Evolutionary conservation across 2,329 filamentous ascomycete genomes (phyloP).

Genomic region (Ophiocordyceps sinensis): DNA sequence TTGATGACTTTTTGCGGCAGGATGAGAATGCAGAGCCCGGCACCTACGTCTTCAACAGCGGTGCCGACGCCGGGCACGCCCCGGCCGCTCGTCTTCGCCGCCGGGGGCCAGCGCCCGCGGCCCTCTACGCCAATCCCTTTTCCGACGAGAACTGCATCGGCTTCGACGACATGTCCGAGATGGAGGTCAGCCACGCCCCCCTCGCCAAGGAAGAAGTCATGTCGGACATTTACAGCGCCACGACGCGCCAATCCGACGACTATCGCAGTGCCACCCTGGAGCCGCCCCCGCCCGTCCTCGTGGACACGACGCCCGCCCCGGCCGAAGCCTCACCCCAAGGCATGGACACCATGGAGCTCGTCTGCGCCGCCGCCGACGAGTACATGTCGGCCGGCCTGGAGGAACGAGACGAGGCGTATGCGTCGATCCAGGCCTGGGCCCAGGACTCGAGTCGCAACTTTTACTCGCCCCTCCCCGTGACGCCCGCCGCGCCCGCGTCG

Average conservation of each 20-base stretch:
- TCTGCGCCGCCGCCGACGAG: constrained; percentile 24
- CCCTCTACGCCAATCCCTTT: constrained; percentile 44
- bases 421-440: constrained; percentile 52
- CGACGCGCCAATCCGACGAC: constrained; percentile 25
- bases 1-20: constrained; percentile 44
- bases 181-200: constrained; percentile 26
- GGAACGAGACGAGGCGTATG: constrained; percentile 32
- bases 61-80: constrained; percentile 25
- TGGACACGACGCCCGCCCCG: constrained; percentile 15
- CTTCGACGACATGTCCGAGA: constrained; percentile 25
- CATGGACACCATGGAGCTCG: too few relatives aligned
- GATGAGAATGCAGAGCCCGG: constrained; percentile 38
- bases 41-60: constrained; percentile 43
- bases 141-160: constrained; percentile 41
- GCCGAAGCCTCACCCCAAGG: too few relatives aligned
- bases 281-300: constrained; percentile 15
- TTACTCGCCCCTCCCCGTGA: constrained; percentile 45
- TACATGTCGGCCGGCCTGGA: constrained; percentile 38
- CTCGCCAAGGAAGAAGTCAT: constrained; percentile 31
- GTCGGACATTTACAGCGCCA: constrained; percentile 44
- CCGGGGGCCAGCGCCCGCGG: constrained; percentile 27
- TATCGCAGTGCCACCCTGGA: constrained; percentile 10
- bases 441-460: constrained; percentile 38
- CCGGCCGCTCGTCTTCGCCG: constrained; percentile 33
- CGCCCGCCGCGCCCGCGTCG: constrained; percentile 32